Evolutionary conservation across 495 filamentous ascomycete species (phyloP), one percentile per base, ranked within the genome.

Genomic region (Parathielavia appendiculata): DNA sequence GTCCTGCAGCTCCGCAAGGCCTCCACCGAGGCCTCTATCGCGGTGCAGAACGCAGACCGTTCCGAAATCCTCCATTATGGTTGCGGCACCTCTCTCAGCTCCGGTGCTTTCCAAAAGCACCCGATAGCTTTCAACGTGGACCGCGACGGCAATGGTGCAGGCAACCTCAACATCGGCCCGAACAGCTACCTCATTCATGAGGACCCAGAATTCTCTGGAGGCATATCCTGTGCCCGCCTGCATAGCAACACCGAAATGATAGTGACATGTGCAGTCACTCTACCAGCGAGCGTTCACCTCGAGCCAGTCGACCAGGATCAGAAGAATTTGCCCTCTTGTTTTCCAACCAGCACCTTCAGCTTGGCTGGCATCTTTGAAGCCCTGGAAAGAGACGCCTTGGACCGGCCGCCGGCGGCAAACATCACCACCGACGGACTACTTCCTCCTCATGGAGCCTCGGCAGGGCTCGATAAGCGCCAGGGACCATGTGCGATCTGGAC

Each of bases 21-120:
- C 22, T 51, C 56, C 12, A 44, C 45, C 7, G 47, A 58, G 14
- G 46, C 56, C 38, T 38, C 56, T n/a, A 45, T 58, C 36, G 47
- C 45, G 1, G 23, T 58, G 14, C 51, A 36, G 56, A 51, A 51
- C 36, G 2, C 34, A n/a, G 56, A 51, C 46, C 11, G 22, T 9
- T 19, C 34, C 26, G 26, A 43, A 2, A 23, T 58, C 22, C 22
- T 51, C 2, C 47, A 17, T 16, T 38, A 58, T 16, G 51, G 38
- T 0, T 58, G 56, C 36, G 32, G 32, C 10, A n/a, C 1, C 10
- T 32, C n/a, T 0, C 32, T 51, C 34, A 22, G 1, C 20, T 36
- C 49, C n/a, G 49, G 49, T n/a, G 0, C n/a, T 9, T 51, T 51
- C 14, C n/a, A 38, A 19, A 8, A 13, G 4, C 22, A 9, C 4